A percentile compares a stretch with the other conserved stretches of the same genome.
These are phyloP conservation scores for Davidsoniella eucalypti DNA, from an alignment of 2,329 filamentous ascomycete species.

Conservation along the genomic window DNA sequence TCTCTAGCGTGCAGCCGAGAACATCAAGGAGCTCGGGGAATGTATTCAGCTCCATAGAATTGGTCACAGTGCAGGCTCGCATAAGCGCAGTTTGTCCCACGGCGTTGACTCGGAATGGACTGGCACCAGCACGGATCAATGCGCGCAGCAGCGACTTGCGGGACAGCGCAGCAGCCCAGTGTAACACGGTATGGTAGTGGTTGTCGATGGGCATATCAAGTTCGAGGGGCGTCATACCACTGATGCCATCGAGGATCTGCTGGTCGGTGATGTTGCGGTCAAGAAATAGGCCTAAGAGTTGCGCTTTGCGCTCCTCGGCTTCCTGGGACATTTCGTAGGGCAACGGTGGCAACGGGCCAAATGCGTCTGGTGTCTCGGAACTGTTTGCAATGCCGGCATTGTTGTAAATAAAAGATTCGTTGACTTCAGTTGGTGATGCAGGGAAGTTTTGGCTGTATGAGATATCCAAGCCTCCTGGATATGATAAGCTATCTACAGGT, in stretches of 20 bases:
- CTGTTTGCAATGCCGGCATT: slow-evolving; percentile 22
- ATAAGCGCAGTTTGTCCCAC: slow-evolving; percentile 86
- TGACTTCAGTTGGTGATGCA: slow-evolving; percentile 63
- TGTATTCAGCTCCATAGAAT: slow-evolving; percentile 78
- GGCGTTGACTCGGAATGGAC: slow-evolving; percentile 72
- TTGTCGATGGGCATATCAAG: slow-evolving; percentile 86
- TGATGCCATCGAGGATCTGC: slow-evolving; percentile 59
- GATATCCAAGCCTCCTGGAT: slow-evolving; percentile 24
- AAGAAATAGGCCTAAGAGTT: slow-evolving; percentile 70
- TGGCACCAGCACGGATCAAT: slow-evolving; percentile 70
- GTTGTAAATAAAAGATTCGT: slow-evolving; percentile 60
- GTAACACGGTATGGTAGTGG: slow-evolving; percentile 75
- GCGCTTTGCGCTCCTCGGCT: slow-evolving; percentile 62
- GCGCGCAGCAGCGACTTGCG: slow-evolving; percentile 68
- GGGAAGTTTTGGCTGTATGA: slow-evolving; percentile 36
- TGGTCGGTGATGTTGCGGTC: slow-evolving; percentile 55
- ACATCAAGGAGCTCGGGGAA: slow-evolving; percentile 86
- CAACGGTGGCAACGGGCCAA: slow-evolving; percentile 47
- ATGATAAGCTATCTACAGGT: slow-evolving; percentile 39
- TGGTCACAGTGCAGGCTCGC: slow-evolving; percentile 81
- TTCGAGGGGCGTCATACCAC: slow-evolving; percentile 59
- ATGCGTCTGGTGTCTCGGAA: slow-evolving; percentile 25
- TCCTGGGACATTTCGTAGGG: slow-evolving; percentile 43
- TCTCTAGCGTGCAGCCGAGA: slow-evolving; percentile 75
- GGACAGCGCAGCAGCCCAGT: slow-evolving; percentile 90